Percentiles rank a stretch among this genome's conserved stretches.
These are phyloP conservation scores for Talaromyces stipitatus DNA, from an alignment of 495 filamentous ascomycete genomes.

Conservation along the genomic window DNA sequence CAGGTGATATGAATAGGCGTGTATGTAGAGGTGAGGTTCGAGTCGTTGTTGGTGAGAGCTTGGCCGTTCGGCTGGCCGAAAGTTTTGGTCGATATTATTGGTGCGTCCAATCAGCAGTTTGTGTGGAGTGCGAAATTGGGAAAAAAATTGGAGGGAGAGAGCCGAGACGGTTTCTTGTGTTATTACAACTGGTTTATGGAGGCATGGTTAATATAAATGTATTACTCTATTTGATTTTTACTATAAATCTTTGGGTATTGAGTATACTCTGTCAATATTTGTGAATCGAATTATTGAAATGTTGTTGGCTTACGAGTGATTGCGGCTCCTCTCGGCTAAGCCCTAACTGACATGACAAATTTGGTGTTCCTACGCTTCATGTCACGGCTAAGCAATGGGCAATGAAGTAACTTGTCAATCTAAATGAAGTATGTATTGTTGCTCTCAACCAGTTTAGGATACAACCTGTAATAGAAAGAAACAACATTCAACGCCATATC, in stretches of 20 bases:
- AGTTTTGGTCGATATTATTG: slow-evolving; percentile 18
- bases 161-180: neutral
- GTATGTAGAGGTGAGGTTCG: neutral
- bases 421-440: too few species aligned
- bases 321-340: slow-evolving; percentile 35
- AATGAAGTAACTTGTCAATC: too few species aligned
- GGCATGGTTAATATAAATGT: neutral
- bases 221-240: neutral
- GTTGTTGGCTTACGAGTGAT: neutral
- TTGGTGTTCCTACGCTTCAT: neutral
- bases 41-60: slow-evolving; percentile 5
- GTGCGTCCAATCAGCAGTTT: slow-evolving; percentile 18
- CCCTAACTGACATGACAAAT: slow-evolving; percentile 25
- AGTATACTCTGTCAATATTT: neutral
- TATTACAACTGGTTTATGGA: neutral
- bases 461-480: too few species aligned
- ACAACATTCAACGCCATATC: neutral
- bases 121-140: slow-evolving; percentile 13
- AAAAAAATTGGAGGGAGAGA: neutral
- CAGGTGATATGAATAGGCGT: neutral
- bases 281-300: neutral
- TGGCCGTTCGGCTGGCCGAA: slow-evolving; percentile 9
- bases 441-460: too few species aligned
- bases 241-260: neutral
- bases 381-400: too few species aligned